Evolutionary conservation across 345 rosid genomes (phyloP).

Genomic region (Erysimum cheiranthoides): DNA sequence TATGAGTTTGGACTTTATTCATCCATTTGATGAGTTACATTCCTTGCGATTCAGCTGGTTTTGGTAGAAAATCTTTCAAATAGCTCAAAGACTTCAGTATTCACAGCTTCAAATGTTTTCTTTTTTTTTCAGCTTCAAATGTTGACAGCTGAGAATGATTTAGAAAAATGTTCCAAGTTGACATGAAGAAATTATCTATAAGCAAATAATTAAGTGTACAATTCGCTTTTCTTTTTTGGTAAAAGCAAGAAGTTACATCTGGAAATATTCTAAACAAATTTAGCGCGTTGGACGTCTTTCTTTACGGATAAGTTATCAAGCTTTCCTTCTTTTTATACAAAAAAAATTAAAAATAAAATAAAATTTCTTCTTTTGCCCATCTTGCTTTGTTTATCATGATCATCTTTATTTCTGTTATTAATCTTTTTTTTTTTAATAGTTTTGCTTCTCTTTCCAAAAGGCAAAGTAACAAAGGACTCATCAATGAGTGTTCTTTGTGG

Average conservation of each 20-base stretch:
- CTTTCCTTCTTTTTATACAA: not conserved
- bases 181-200: not conserved
- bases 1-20: not conserved
- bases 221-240: not conserved
- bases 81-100: not conserved
- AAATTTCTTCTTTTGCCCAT: conserved; percentile 36
- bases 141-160: not conserved
- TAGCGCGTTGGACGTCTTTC: conserved; percentile 31
- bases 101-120: not conserved
- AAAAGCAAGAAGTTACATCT: conserved; percentile 8
- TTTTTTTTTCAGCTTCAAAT: not conserved
- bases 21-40: conserved; percentile 1
- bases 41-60: not conserved
- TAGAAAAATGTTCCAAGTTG: not conserved
- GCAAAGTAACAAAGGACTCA: conserved; percentile 32
- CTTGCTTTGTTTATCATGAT: conserved; percentile 24
- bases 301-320: conserved; percentile 35
- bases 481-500: conserved; percentile 44
- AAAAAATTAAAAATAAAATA: no score
- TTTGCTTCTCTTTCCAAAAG: conserved; percentile 20
- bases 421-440: not conserved
- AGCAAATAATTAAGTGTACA: not conserved
- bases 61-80: conserved; percentile 16
- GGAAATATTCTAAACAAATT: conserved; percentile 24
- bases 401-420: conserved; percentile 6